These are phyloP conservation scores for Penicillium sp. DNA, from an alignment of 2,329 filamentous ascomycete genomes.

Conservation along the genomic window DNA sequence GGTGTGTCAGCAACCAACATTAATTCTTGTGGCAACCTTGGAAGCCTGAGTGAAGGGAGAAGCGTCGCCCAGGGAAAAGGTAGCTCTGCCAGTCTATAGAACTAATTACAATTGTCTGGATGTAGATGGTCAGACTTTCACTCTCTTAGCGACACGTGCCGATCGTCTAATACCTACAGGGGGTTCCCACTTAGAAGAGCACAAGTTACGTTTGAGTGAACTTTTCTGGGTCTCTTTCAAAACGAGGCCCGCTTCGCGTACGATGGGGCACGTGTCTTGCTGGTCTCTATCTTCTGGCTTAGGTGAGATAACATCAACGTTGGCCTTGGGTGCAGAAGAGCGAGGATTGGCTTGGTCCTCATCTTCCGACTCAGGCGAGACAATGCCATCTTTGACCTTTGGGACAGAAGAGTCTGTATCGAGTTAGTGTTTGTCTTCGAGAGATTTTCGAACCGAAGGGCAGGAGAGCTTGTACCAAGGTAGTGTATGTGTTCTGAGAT, in stretches of 20 bases:
- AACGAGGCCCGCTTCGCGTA: not conserved
- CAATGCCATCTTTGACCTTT: not conserved
- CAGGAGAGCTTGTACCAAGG: not conserved
- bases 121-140: no score
- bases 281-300: not conserved
- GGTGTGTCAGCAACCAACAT: no score
- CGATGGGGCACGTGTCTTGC: not conserved
- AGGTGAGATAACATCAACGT: not conserved
- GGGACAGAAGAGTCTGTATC: not conserved
- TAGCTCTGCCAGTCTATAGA: no score
- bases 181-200: no score
- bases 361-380: not conserved
- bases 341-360: not conserved
- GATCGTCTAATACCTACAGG: no score
- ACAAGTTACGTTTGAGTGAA: no score
- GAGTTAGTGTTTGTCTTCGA: not conserved
- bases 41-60: no score
- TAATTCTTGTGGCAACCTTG: no score
- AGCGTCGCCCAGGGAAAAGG: no score
- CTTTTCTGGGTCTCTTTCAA: no score
- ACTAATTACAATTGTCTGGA: no score
- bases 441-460: not conserved
- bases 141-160: no score
- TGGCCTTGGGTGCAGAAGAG: not conserved
- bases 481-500: not conserved